phyloP scores from a whole-genome alignment of 2,329 filamentous ascomycete species.

The Diaporthe sp. region DNA sequence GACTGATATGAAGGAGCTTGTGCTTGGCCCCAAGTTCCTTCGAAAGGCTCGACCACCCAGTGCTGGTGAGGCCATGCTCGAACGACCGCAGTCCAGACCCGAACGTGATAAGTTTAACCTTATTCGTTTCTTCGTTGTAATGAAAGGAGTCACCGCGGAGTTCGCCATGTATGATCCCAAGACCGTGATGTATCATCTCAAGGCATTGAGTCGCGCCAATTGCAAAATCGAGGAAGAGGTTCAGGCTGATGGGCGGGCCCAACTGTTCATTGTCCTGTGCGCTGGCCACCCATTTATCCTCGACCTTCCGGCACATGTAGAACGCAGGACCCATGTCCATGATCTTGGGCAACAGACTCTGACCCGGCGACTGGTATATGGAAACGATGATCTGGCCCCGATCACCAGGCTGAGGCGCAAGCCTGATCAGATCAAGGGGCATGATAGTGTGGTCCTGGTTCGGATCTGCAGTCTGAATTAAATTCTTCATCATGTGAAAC shows the following conservation, averaged over 20 bases:
- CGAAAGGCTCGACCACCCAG: conserved; percentile 87
- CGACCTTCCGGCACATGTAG: conserved; percentile 68
- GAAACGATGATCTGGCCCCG: conserved; percentile 79
- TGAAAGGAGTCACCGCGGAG: conserved; percentile 93
- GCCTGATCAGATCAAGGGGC: conserved; percentile 82
- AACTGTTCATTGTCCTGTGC: conserved; percentile 61
- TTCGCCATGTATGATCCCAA: conserved; percentile 90
- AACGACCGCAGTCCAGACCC: conserved; percentile 90
- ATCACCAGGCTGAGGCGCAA: conserved; percentile 77
- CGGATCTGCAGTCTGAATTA: conserved; percentile 79
- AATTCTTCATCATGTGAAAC: conserved; percentile 83
- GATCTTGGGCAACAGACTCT: conserved; percentile 77
- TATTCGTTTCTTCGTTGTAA: conserved; percentile 77
- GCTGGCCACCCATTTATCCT: conserved; percentile 62
- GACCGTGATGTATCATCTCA: conserved; percentile 90
- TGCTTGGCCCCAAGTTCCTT: conserved; percentile 88
- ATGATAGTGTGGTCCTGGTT: conserved; percentile 81
- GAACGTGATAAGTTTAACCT: conserved; percentile 85
- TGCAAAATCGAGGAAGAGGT: conserved; percentile 89
- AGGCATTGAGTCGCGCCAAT: conserved; percentile 88
- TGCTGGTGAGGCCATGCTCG: conserved; percentile 87
- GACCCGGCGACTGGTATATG: conserved; percentile 84
- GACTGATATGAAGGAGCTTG: conserved; percentile 92
- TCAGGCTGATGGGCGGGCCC: conserved; percentile 74
- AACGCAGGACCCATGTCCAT: conserved; percentile 84